These are phyloP conservation scores for Glarea lozoyensis DNA, from an alignment of 495 filamentous ascomycete genomes.

Conservation along the genomic window DNA sequence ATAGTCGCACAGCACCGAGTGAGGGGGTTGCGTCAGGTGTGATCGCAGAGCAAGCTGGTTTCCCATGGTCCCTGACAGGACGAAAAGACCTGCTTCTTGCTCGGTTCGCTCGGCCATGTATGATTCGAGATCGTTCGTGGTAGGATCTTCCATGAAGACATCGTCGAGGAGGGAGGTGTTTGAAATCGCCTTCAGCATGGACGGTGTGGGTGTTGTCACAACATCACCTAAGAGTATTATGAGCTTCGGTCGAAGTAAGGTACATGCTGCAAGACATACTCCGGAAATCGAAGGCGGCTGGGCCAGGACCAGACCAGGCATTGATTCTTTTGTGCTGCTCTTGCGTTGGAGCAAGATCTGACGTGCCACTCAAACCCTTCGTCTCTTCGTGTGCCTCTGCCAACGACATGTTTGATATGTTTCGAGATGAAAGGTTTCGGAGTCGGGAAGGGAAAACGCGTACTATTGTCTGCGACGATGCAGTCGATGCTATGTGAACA, in stretches of 20 bases:
- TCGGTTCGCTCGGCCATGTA: conserved; percentile 61
- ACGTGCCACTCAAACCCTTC: conserved; percentile 7
- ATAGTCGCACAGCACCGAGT: conserved; percentile 60
- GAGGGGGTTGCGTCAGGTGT: conserved; percentile 59
- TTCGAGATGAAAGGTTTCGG: neutral
- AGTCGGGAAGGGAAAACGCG: too few relatives aligned
- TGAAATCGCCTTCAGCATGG: conserved; percentile 65
- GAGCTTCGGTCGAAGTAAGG: neutral
- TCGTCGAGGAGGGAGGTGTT: conserved; percentile 63
- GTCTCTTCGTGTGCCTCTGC: conserved; percentile 7
- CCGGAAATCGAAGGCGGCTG: conserved; percentile 55
- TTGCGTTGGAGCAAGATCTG: conserved; percentile 3
- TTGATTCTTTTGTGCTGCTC: conserved; percentile 9
- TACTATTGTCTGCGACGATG: neutral
- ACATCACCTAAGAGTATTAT: conserved; percentile 51
- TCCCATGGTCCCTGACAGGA: conserved; percentile 87
- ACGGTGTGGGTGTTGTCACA: conserved; percentile 73
- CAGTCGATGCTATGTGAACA: too few relatives aligned
- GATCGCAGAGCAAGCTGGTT: conserved; percentile 68
- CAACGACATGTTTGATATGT: neutral
- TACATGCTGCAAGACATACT: conserved; percentile 15
- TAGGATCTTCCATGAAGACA: conserved; percentile 74
- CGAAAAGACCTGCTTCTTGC: conserved; percentile 66
- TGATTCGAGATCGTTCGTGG: conserved; percentile 62
- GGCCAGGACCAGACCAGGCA: conserved; percentile 51